Evolutionary conservation across 1,284 basidiomycete species (phyloP).

Genomic region (Leccinum pachyderme): DNA sequence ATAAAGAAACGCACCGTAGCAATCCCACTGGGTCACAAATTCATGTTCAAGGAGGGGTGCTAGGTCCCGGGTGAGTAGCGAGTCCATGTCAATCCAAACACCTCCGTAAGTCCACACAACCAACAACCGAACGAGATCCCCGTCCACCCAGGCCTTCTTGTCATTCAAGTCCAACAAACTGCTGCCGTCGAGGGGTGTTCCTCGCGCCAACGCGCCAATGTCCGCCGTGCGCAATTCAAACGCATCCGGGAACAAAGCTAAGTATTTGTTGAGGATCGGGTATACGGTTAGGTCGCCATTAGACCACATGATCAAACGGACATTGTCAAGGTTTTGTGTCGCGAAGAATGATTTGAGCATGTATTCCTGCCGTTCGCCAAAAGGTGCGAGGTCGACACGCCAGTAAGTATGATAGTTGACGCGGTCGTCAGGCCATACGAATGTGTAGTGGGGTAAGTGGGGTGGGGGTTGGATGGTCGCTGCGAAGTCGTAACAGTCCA

Average conservation of each 20-base stretch:
- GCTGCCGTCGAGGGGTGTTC: constrained; percentile 74
- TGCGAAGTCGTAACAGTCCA: constrained; percentile 90
- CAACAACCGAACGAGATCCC: constrained; percentile 82
- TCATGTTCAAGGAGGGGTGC: constrained; percentile 85
- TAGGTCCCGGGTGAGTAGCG: constrained; percentile 82
- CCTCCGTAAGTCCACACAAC: constrained; percentile 87
- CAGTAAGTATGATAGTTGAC: constrained; percentile 86
- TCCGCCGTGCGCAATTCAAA: constrained; percentile 73
- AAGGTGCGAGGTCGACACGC: constrained; percentile 80
- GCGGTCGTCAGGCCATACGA: constrained; percentile 40
- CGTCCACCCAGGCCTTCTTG: constrained; percentile 86
- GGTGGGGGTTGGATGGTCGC: constrained; percentile 58
- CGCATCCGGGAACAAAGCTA: constrained; percentile 60
- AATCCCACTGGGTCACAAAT: constrained; percentile 96
- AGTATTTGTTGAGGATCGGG: constrained; percentile 59
- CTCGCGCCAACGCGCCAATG: constrained; percentile 61
- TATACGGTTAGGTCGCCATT: constrained; percentile 73
- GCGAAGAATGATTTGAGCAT: constrained; percentile 90
- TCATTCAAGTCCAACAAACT: constrained; percentile 61
- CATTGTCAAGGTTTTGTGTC: constrained; percentile 69
- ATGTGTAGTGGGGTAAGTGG: constrained; percentile 5
- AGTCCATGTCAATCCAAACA: constrained; percentile 96
- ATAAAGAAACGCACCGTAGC: constrained; percentile 67
- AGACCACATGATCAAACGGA: constrained; percentile 84
- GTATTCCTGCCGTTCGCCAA: constrained; percentile 79